Conservation (phyloP, 768 basidiomycete genomes). For the Mycena metata region DNA sequence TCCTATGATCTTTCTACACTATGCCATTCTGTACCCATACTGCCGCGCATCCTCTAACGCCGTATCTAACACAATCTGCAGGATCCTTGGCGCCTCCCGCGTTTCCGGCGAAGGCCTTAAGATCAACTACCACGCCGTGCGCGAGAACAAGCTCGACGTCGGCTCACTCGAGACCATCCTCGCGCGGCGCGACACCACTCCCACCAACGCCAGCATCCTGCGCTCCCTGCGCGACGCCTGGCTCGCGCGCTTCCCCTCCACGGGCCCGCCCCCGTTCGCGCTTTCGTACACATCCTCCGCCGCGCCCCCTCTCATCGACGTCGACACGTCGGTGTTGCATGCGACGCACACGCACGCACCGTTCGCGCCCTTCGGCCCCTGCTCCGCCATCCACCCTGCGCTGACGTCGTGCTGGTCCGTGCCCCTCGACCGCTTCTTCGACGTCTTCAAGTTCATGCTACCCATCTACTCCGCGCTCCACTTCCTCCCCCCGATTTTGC, state of each 20-base stretch:
- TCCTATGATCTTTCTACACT: neutral
- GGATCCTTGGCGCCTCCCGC: conserved; percentile 80
- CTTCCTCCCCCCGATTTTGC: conserved; percentile 87
- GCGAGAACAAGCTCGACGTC: conserved; percentile 68
- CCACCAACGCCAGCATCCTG: conserved; percentile 64
- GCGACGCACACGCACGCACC: conserved; percentile 48
- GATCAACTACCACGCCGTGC: conserved; percentile 73
- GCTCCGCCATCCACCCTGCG: conserved; percentile 84
- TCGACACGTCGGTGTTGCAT: too few species aligned
- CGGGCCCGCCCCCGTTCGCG: conserved; percentile 34
- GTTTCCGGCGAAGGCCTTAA: conserved; percentile 69
- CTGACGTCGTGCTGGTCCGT: conserved; percentile 70
- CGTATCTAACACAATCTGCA: neutral
- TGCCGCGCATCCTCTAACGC: too few species aligned
- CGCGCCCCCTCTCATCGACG: conserved; percentile 40
- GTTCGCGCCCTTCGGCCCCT: conserved; percentile 69
- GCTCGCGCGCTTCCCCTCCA: conserved; percentile 38
- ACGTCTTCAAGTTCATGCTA: conserved; percentile 87
- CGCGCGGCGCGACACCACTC: conserved; percentile 63
- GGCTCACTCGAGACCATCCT: conserved; percentile 70
- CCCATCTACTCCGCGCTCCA: conserved; percentile 92
- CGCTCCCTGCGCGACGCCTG: conserved; percentile 54
- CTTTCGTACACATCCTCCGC: conserved; percentile 29
- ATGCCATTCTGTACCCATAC: too few species aligned
- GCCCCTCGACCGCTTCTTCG: conserved; percentile 78